Conservation (phyloP, 2,329 filamentous ascomycete genomes). For the Xylaria sp. region DNA sequence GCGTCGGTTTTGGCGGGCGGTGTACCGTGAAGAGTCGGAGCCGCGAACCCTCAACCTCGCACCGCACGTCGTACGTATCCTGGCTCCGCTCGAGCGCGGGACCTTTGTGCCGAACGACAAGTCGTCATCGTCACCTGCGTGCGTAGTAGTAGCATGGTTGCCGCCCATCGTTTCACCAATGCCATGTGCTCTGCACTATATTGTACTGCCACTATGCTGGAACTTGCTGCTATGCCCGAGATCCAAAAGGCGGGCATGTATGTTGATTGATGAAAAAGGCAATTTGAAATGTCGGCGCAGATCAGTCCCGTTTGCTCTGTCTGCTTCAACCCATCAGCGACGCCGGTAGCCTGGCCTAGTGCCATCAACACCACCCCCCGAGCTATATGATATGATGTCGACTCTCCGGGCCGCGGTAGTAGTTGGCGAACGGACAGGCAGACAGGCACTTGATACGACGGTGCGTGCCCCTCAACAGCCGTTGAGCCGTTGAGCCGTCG, state of each 20-base stretch:
- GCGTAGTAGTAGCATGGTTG: neutral
- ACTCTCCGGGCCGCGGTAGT: constrained; percentile 15
- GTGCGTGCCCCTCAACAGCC: constrained; percentile 10
- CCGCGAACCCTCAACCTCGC: constrained; percentile 3
- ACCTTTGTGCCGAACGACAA: constrained; percentile 16
- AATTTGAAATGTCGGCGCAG: constrained; percentile 30
- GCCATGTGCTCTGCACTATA: constrained; percentile 1
- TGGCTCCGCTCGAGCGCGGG: constrained; percentile 10
- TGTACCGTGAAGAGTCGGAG: constrained; percentile 36
- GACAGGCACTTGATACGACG: constrained; percentile 17
- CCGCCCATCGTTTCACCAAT: neutral
- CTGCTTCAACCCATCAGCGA: constrained; percentile 6
- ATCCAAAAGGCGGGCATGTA: neutral
- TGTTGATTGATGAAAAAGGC: neutral
- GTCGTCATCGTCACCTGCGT: neutral
- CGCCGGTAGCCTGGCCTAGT: neutral
- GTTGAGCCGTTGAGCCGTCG: constrained; percentile 16
- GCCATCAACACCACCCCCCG: constrained; percentile 9
- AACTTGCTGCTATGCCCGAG: neutral
- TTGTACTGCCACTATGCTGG: neutral
- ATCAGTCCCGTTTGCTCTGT: constrained; percentile 7
- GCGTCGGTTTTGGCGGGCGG: constrained; percentile 25
- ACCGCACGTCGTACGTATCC: neutral
- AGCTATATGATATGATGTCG: constrained; percentile 34
- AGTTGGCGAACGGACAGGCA: neutral